Conservation (phyloP, 768 basidiomycete species). For the Tulasnella calospora region DNA sequence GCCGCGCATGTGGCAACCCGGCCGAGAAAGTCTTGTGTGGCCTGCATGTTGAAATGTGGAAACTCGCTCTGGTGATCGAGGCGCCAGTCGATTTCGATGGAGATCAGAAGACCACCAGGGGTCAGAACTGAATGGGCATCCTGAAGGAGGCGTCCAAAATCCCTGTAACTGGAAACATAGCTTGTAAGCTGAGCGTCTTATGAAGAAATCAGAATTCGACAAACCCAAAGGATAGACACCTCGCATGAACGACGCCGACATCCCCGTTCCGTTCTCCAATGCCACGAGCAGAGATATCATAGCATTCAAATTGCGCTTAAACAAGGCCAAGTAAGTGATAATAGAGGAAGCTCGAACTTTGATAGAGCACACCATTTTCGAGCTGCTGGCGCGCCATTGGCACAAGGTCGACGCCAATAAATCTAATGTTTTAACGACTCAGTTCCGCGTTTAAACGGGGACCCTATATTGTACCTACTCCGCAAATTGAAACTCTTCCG, state of each 20-base stretch:
- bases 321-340: not conserved
- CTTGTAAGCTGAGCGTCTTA: not conserved
- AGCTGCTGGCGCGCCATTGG: not conserved
- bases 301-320: slow-evolving; percentile 25
- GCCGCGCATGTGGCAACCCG: not conserved
- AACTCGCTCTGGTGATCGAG: not conserved
- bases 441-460: not conserved
- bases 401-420: slow-evolving; percentile 23
- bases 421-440: not conserved
- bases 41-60: not conserved
- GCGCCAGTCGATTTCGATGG: slow-evolving; percentile 19
- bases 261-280: not conserved
- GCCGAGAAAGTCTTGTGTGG: not conserved
- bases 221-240: slow-evolving; percentile 18
- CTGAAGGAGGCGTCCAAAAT: not conserved
- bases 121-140: not conserved
- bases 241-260: not conserved
- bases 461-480: not conserved
- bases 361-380: not conserved
- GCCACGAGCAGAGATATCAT: not conserved
- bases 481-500: not conserved
- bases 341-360: not conserved
- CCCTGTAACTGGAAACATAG: not conserved
- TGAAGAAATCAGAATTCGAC: not conserved
- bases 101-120: not conserved